phyloP scores from a whole-genome alignment of 805 yeast genomes.

The Yamadazyma laniorum region DNA sequence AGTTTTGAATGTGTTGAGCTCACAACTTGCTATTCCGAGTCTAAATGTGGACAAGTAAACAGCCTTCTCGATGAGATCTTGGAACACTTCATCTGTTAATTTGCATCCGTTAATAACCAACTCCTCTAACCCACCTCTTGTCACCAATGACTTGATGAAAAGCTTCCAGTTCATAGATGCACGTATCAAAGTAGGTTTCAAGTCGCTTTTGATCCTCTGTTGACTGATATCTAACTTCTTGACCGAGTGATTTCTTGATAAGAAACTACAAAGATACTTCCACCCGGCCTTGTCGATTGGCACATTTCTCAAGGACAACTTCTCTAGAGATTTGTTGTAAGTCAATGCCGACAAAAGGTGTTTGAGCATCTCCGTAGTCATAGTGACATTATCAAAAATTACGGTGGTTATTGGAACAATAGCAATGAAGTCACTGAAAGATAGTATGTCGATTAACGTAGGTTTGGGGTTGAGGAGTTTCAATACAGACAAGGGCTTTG shows the following conservation, averaged over 20 bases:
- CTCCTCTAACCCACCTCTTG: slow-evolving; percentile 55
- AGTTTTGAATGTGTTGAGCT: slow-evolving; percentile 42
- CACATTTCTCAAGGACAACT: slow-evolving; percentile 53
- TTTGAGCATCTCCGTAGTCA: slow-evolving; percentile 53
- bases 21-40: slow-evolving; percentile 54
- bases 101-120: slow-evolving; percentile 58
- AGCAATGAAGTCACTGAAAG: slow-evolving; percentile 56
- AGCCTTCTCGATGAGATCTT: slow-evolving; percentile 40
- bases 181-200: slow-evolving; percentile 36
- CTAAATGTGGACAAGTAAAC: slow-evolving; percentile 45
- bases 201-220: slow-evolving; percentile 49
- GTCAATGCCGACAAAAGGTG: slow-evolving; percentile 48
- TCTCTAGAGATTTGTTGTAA: slow-evolving; percentile 44
- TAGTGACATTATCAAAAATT: slow-evolving; percentile 55
- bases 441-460: slow-evolving; percentile 54
- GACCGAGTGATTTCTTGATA: slow-evolving; percentile 41
- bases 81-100: slow-evolving; percentile 41
- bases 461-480: slow-evolving; percentile 59
- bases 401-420: slow-evolving; percentile 55
- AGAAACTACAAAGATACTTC: slow-evolving; percentile 49
- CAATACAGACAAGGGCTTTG: slow-evolving; percentile 51
- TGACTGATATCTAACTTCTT: slow-evolving; percentile 57
- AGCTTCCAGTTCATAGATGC: slow-evolving; percentile 54
- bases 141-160: slow-evolving; percentile 40
- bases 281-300: slow-evolving; percentile 54